phyloP scores from a whole-genome alignment of 23 red algal genomes.

The Gracilariopsis chorda region DNA sequence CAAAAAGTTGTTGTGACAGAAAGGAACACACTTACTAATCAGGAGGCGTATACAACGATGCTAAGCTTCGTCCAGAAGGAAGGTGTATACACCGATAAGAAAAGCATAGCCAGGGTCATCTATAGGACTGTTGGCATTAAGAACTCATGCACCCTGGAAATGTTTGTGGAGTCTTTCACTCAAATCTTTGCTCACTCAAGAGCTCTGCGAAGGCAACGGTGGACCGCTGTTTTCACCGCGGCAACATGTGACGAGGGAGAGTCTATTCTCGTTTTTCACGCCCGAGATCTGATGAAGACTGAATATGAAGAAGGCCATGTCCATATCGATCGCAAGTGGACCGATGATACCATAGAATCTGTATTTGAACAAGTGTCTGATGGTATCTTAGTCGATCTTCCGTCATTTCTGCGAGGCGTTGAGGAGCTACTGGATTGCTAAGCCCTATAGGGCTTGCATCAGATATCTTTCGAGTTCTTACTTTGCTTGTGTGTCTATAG shows the following conservation, averaged over 20 bases:
- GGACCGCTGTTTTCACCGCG: neutral
- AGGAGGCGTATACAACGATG: slow-evolving; percentile 1
- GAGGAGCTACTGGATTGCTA: neutral
- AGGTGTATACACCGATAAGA: neutral
- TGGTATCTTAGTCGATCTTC: neutral
- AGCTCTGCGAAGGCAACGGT: neutral
- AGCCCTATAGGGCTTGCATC: neutral
- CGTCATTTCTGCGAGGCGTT: neutral
- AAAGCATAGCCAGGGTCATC: neutral
- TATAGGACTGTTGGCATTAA: neutral
- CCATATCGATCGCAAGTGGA: neutral
- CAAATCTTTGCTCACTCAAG: neutral
- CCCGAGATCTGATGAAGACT: neutral
- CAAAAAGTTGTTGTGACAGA: neutral
- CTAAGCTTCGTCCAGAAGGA: neutral
- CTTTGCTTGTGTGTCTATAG: too few species aligned
- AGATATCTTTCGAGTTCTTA: neutral
- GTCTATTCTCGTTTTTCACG: slow-evolving; percentile 7
- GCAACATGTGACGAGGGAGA: neutral
- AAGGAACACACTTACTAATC: neutral
- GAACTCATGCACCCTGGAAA: neutral
- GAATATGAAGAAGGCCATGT: neutral
- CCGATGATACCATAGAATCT: neutral
- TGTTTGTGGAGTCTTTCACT: neutral
- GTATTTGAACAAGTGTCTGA: neutral